Percentiles rank a stretch among this genome's conserved stretches.
These are phyloP conservation scores for Brassica rapa DNA, from an alignment of 345 rosid genomes.

Conservation along the genomic window DNA sequence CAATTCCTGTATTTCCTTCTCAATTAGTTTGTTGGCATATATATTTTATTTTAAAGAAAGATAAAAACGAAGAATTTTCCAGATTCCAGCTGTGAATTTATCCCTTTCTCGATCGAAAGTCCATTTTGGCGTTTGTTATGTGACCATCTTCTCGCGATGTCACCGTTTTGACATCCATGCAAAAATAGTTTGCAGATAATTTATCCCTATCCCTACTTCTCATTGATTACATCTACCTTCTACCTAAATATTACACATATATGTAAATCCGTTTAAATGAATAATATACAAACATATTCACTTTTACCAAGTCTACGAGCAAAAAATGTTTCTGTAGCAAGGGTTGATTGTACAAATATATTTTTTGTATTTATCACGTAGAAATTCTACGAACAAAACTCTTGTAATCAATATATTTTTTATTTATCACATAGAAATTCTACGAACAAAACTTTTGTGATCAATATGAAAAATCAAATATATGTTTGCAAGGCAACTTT, in stretches of 20 bases:
- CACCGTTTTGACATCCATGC: conserved; percentile 45
- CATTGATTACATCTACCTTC: conserved; percentile 18
- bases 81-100: conserved; percentile 39
- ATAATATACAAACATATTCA: background rate
- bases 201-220: conserved; percentile 33
- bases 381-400: background rate
- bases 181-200: conserved; percentile 32
- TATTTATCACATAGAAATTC: no score
- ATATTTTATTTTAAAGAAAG: background rate
- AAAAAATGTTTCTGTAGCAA: background rate
- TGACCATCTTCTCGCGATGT: conserved; percentile 44
- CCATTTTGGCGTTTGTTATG: conserved; percentile 39
- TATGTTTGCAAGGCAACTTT: no score
- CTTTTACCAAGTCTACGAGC: background rate
- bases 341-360: background rate
- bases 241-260: background rate
- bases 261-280: background rate
- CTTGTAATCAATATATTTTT: no score
- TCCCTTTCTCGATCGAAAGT: conserved; percentile 42
- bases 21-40: conserved; percentile 7
- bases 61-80: background rate
- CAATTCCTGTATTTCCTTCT: conserved; percentile 11
- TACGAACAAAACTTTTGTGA: no score
- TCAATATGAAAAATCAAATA: background rate
- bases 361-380: no score